Conservation (phyloP, 306 rosid species). For the Dryas octopetala region DNA sequence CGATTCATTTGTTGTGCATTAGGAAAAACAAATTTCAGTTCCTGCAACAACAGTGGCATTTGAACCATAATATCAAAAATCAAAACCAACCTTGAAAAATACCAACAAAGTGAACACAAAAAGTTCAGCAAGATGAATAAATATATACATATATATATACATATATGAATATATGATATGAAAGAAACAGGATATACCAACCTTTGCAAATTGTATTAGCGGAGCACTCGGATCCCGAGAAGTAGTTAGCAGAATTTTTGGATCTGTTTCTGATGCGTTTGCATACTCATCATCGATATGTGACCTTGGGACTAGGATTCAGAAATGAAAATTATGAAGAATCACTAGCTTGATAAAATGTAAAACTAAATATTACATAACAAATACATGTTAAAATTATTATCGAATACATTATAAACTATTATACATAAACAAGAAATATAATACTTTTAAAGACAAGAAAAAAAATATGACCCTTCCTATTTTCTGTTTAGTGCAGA, state of each 20-base stretch:
- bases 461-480: background rate
- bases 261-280: conserved; percentile 68
- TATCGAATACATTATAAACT: background rate
- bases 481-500: too few relatives aligned
- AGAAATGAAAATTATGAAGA: conserved; percentile 2
- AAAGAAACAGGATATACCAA: conserved; percentile 31
- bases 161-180: background rate
- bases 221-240: conserved; percentile 94
- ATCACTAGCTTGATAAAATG: background rate
- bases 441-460: background rate
- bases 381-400: background rate
- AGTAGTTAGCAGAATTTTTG: conserved; percentile 84
- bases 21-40: conserved; percentile 78
- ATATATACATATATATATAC: background rate
- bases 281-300: conserved; percentile 95
- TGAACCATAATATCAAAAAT: conserved; percentile 10
- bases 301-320: conserved; percentile 61
- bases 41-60: conserved; percentile 46
- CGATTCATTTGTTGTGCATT: conserved; percentile 91
- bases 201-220: conserved; percentile 86
- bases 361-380: background rate
- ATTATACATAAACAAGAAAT: background rate
- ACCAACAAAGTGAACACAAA: background rate
- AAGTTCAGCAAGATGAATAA: background rate
- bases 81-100: conserved; percentile 3